These are phyloP conservation scores for Cercophora newfieldiana DNA, from an alignment of 495 filamentous ascomycete genomes.

Conservation along the genomic window DNA sequence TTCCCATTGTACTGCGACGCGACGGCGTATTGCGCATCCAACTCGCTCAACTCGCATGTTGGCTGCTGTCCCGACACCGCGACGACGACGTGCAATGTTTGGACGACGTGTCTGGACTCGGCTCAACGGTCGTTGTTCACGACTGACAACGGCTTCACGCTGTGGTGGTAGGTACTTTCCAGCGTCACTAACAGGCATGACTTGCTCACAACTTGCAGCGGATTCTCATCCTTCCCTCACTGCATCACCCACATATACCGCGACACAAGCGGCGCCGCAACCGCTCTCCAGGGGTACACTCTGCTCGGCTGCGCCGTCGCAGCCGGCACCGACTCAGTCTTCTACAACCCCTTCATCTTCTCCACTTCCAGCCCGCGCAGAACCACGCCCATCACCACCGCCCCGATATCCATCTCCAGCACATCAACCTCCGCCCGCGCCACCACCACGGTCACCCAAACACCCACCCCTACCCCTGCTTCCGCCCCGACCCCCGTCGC, in stretches of 20 bases:
- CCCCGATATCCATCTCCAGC: not conserved
- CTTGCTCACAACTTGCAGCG: conserved; percentile 17
- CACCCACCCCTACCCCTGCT: not conserved
- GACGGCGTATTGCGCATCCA: conserved; percentile 24
- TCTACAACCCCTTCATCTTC: conserved; percentile 21
- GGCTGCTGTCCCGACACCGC: conserved; percentile 31
- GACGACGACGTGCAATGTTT: conserved; percentile 19
- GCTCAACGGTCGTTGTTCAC: conserved; percentile 17
- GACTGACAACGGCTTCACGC: conserved; percentile 27
- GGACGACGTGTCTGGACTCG: conserved; percentile 27
- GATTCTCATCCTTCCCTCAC: conserved; percentile 24
- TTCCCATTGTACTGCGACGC: conserved; percentile 26
- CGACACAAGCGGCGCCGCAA: conserved; percentile 6
- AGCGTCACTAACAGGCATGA: not conserved
- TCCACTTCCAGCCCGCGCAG: not conserved
- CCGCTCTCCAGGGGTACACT: conserved; percentile 22
- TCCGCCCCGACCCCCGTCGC: conserved; percentile 19
- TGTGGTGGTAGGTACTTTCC: conserved; percentile 27
- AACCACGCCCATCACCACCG: not conserved
- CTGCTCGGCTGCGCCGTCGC: conserved; percentile 33
- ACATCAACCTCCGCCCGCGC: conserved; percentile 2
- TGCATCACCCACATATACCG: conserved; percentile 30
- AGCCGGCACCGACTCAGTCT: conserved; percentile 31
- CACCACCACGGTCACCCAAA: not conserved
- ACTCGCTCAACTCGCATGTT: conserved; percentile 24